Evolutionary conservation across 495 filamentous ascomycete genomes (phyloP).

Genomic region (Extremus antarcticus): DNA sequence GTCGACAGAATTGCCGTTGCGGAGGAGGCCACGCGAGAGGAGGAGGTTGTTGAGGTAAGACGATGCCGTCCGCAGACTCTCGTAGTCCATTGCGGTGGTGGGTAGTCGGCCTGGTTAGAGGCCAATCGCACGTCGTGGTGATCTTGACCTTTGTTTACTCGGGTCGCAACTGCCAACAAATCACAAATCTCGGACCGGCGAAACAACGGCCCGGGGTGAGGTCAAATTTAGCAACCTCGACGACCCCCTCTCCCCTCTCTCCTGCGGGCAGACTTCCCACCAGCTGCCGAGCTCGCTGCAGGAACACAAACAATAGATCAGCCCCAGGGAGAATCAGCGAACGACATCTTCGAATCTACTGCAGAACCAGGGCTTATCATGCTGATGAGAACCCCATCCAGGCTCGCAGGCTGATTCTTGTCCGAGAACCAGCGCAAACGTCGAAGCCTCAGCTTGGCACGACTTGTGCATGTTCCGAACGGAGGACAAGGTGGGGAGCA

Average conservation of each 20-base stretch:
- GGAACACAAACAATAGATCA: neutral
- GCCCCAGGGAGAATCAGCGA: too few relatives aligned
- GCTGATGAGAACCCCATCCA: too few relatives aligned
- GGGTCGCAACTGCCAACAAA: too few relatives aligned
- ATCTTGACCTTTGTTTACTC: neutral
- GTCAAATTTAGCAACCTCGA: neutral
- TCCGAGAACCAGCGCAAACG: too few relatives aligned
- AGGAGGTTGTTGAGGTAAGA: constrained; percentile 94
- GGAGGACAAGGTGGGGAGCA: constrained; percentile 11
- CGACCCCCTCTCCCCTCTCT: neutral
- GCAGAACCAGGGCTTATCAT: too few relatives aligned
- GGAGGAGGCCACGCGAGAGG: constrained; percentile 75
- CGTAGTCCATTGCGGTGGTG: constrained; percentile 50
- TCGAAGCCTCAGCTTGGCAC: neutral
- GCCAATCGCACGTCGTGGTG: neutral
- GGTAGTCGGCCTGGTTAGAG: neutral
- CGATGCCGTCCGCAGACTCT: constrained; percentile 77
- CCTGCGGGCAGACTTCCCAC: neutral
- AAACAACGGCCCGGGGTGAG: neutral
- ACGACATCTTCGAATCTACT: too few relatives aligned
- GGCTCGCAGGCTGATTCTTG: too few relatives aligned
- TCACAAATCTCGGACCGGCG: neutral
- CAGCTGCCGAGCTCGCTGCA: neutral
- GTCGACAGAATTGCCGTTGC: constrained; percentile 73
- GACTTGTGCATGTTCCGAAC: neutral